A percentile compares a stretch with the other conserved stretches of the same genome.
phyloP scores from a whole-genome alignment of 2,329 filamentous ascomycete genomes.

The Diplocarpon mali region DNA sequence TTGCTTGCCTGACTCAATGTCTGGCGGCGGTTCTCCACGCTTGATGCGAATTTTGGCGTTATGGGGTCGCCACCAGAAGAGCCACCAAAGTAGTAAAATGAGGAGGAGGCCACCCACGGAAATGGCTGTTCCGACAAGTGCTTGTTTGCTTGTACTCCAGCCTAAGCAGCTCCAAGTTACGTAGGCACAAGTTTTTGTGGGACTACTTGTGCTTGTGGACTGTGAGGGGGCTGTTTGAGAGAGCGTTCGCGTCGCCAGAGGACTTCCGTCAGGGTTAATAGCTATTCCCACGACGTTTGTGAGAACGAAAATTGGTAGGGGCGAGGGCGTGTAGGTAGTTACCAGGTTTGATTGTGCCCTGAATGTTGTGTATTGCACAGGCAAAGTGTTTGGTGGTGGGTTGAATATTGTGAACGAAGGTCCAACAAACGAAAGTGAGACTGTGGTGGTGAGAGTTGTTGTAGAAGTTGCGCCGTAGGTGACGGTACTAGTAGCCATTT shows the following conservation, averaged over 20 bases:
- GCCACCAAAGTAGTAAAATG: slow-evolving; percentile 1
- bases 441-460: slow-evolving; percentile 9
- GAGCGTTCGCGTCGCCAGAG: slow-evolving; percentile 9
- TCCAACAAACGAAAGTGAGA: slow-evolving; percentile 3
- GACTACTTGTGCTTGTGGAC: background rate
- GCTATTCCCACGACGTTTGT: slow-evolving; percentile 12
- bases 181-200: too few relatives aligned
- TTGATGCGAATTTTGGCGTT: background rate
- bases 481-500: background rate
- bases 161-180: background rate
- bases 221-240: slow-evolving; percentile 2
- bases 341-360: background rate
- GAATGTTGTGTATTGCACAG: slow-evolving; percentile 5
- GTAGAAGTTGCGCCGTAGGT: slow-evolving; percentile 10
- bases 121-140: slow-evolving; percentile 1
- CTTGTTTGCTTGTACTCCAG: slow-evolving; percentile 5
- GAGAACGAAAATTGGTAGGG: slow-evolving; percentile 8
- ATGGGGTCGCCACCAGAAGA: slow-evolving; percentile 1
- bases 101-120: background rate
- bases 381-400: slow-evolving; percentile 3
- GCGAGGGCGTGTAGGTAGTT: background rate
- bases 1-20: background rate
- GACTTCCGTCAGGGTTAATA: slow-evolving; percentile 1
- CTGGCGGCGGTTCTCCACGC: background rate
- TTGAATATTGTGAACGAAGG: slow-evolving; percentile 5